Evolutionary conservation across 1,284 basidiomycete species (phyloP), one percentile per base, ranked within the genome.

Genomic region (Calocybe gambosa): DNA sequence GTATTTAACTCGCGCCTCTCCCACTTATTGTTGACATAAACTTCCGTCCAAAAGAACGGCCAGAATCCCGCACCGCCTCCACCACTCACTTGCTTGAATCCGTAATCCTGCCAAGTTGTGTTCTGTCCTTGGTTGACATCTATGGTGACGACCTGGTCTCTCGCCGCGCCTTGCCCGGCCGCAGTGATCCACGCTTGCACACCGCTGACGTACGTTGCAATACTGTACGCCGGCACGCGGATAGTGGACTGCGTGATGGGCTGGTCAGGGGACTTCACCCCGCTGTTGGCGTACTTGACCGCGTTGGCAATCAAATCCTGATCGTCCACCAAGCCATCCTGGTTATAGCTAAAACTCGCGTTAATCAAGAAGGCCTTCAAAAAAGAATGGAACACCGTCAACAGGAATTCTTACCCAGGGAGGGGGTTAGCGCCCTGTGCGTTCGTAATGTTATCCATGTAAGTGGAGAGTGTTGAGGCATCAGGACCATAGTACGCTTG

Each of bases 321-420:
- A 42, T 42, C 41, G 20, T 42, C 31, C 7, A 42, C 28, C 41
- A 42, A 43, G 42, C 18, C 31, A 25, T 34, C 31, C 21, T 20
- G n/a, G 42, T 43, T 43, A 43, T 43, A 43, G 29, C 42, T 43
- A 20, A 35, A 18, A 34, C 42, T 16, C 19, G 33, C 16, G 18
- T 21, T 39, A 7, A 21, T 15, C 34, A 43, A 19, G 4, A 36
- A 16, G 28, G 41, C 16, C 31, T 19, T 29, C 10, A 29, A 13
- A 12, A n/a, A 13, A 13, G n/a, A 13, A 19, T 19, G 13, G 36
- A 20, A n/a, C 9, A 34, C 5, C n/a, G 3, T 42, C 5, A 15
- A 7, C 18, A 33, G 9, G 41, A 19, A n/a, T 8, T 20, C 41
- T 42, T 19, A 42, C 41, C 41, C 31, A 13, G 41, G 41, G 1